Evolutionary conservation across 345 rosid genomes (phyloP), one percentile per base, ranked within the genome.

Genomic region (Lenwebbia sp.): DNA sequence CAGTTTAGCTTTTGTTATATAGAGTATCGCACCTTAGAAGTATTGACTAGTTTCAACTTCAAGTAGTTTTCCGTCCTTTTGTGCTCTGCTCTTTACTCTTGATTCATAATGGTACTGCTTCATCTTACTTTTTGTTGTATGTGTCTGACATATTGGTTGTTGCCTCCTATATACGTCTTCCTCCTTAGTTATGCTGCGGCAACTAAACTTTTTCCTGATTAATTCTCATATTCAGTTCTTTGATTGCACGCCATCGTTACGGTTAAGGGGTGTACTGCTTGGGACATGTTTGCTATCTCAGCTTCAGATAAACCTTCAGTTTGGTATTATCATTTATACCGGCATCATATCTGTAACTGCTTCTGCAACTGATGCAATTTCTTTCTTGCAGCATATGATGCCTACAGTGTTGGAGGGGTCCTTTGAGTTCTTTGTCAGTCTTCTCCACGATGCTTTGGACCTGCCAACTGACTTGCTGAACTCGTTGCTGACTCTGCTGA

Each of bases 391-490:
- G 99, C 91, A 89, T 88, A 75, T 86, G 41, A 86, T 93, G 89
- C 99, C 92, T 19, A 88, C 91, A 87, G 92, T 87, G 82, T 88
- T 96, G 91, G 99, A 97, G 89, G 98, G 98, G 86, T 94, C 95
- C 6, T 94, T 95, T 91, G 98, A 97, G 55, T 91, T 94, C 92
- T 94, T 95, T 86, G 88, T 93, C 90, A 93, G 92, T 89, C 88
- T 90, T 90, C 89, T 94, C 88, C 91, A 86, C 87, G 89, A 88
- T 85, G 91, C 95, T 90, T 88, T 91, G 86, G 89, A 91, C 85
- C 88, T 93, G 74, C 91, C 96, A 28, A 86, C 87, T 88, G 89
- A 91, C 90, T 86, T 95, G 87, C 96, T 91, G 87, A 53, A 86
- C 82, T 93, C 99, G 76, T 88, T 95, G 52, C 91, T 97, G 86